Evolutionary conservation across 768 basidiomycete species (phyloP), one percentile per base, ranked within the genome.

Genomic region (Gymnopilus junonius): DNA sequence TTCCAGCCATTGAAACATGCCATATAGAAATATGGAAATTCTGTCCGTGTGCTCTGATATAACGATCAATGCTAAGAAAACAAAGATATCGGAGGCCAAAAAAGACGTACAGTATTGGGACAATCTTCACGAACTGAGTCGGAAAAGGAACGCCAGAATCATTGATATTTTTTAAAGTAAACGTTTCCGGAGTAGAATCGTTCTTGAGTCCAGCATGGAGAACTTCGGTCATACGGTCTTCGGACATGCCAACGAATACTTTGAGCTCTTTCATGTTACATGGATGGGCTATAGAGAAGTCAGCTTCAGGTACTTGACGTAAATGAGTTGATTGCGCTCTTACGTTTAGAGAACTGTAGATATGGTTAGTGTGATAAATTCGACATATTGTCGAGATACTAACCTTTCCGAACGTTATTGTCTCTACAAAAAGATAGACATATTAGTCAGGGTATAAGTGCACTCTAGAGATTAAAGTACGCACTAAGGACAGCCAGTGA

Each of bases 181-280:
- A 92, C 0, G 85, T 88, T 72, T 94, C 92, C 0, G 86, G 75
- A 3, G 80, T 73, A 2, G 77, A 60, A 64, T 92, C 89, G 66
- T 94, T 92, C 73, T 87, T 87, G 59, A 93, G 82, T 2, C 80
- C 77, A 0, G 85, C 73, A 54, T 86, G 85, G 10, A 93, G 76
- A 34, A 90, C 84, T 70, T 93, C 87, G 2, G 79, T 84, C 85
- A 94, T 84, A 68, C 85, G 83, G 67, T 91, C 87, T 62, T 85
- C 81, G 23, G 83, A 80, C 39, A 83, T 75, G 6, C 92, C 93
- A 20, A 88, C 84, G 61, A 84, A 87, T 11, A 93, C 70, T 71
- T 88, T 89, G 79, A 94, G 90, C 59, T 93, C 90, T 70, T 91
- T 92, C 87, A 91, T 88, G 69, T 93, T 93, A 70, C 93, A 94